Evolutionary conservation across 768 basidiomycete genomes (phyloP).

Genomic region (Imleria badia): DNA sequence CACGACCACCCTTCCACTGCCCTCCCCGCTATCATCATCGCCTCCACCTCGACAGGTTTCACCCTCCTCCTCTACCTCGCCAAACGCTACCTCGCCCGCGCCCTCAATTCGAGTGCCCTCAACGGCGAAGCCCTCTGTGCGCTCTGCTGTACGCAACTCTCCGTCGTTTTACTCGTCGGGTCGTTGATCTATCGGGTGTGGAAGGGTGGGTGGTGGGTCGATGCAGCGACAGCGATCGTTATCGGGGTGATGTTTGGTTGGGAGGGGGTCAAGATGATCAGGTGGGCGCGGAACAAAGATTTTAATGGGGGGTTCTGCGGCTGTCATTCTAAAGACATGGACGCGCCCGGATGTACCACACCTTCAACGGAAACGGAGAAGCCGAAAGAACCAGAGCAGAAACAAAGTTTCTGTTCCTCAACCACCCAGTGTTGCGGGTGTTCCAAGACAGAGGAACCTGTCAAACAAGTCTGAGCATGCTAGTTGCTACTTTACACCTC

Average conservation of each 20-base stretch:
- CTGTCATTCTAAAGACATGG: background rate
- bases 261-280: slow-evolving; percentile 45
- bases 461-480: slow-evolving; percentile 6
- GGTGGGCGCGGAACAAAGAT: slow-evolving; percentile 35
- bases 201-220: slow-evolving; percentile 51
- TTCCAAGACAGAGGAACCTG: background rate
- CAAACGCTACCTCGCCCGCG: slow-evolving; percentile 44
- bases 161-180: slow-evolving; percentile 42
- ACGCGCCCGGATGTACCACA: background rate
- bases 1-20: slow-evolving; percentile 40
- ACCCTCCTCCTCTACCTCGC: slow-evolving; percentile 43
- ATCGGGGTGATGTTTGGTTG: slow-evolving; percentile 43
- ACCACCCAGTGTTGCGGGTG: background rate
- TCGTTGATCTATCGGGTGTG: slow-evolving; percentile 40
- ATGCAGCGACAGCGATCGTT: slow-evolving; percentile 42
- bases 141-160: slow-evolving; percentile 44
- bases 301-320: slow-evolving; percentile 42
- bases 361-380: slow-evolving; percentile 1
- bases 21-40: slow-evolving; percentile 43
- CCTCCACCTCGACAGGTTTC: slow-evolving; percentile 39
- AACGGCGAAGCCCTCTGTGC: slow-evolving; percentile 45
- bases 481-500: background rate
- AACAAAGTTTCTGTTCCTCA: background rate
- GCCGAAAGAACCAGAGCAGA: background rate
- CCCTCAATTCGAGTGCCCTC: slow-evolving; percentile 45